Evolutionary conservation across 1,139 yeast genomes (phyloP).

Genomic region (Debaryomyces sp.): DNA sequence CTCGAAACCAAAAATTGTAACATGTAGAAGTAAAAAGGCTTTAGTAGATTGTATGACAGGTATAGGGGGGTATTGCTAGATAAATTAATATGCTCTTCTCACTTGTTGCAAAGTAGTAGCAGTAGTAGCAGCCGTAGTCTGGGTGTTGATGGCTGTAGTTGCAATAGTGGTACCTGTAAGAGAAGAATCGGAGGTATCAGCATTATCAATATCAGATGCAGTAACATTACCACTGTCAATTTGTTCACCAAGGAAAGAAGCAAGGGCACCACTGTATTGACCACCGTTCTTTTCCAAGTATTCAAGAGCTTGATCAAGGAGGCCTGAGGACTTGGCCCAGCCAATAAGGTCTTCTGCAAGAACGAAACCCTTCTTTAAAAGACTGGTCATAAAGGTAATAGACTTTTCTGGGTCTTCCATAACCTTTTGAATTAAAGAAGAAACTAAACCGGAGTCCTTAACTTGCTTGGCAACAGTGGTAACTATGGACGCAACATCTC

Average conservation of each 20-base stretch:
- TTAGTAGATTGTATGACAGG: conserved; percentile 4
- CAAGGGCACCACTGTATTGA: conserved; percentile 30
- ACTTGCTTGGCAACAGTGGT: conserved; percentile 31
- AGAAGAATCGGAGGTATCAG: conserved; percentile 23
- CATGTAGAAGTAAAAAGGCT: conserved; percentile 4
- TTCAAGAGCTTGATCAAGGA: conserved; percentile 41
- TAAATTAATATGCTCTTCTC: conserved; percentile 23
- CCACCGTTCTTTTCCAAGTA: conserved; percentile 38
- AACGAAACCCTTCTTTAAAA: conserved; percentile 37
- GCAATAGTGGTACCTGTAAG: conserved; percentile 7
- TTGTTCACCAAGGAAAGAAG: conserved; percentile 27
- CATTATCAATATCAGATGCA: conserved; percentile 29
- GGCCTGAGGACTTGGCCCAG: conserved; percentile 45
- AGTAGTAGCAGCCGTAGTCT: conserved; percentile 11
- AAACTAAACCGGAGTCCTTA: conserved; percentile 40
- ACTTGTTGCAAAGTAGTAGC: conserved; percentile 19
- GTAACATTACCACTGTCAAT: conserved; percentile 26
- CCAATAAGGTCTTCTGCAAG: conserved; percentile 37
- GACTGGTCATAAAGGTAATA: conserved; percentile 36
- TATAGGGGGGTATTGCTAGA: conserved; percentile 3
- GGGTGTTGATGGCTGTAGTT: neutral
- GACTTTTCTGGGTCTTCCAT: conserved; percentile 42
- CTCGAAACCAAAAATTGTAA: conserved; percentile 7
- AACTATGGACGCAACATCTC: conserved; percentile 38
- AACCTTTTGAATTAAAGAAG: conserved; percentile 34